Evolutionary conservation across 2,329 filamentous ascomycete genomes (phyloP), one percentile per base, ranked within the genome.

Genomic region (Sarocladium strictum): DNA sequence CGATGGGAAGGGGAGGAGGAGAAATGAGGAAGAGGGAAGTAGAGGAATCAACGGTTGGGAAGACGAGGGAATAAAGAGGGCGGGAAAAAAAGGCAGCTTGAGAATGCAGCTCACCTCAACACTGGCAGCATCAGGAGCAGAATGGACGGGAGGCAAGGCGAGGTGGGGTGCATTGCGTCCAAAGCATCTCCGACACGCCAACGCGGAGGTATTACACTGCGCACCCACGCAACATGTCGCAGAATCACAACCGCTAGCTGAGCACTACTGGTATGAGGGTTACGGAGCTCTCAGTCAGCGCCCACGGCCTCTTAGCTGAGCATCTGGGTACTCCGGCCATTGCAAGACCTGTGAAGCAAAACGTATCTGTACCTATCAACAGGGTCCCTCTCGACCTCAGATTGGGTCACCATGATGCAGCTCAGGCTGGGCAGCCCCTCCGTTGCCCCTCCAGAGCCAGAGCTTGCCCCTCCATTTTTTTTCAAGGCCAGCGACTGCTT

Each of bases 1-100:
- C 59, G 60, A 60, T 54, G 57, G 58, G 59, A 59, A 61, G 58
- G 62, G 58, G 63, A 57, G 59, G 56, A 51, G 47, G 21, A 24
- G 29, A 29, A 35, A 51, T 15, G 10, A 29, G 24, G 47, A 51
- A 33, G 17, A 51, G 23, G 24, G 11, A 47, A 26, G 9, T 24
- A 12, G 29, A 51, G 47, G 37, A 51, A 27, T 51, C 26, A 51
- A 35, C 29, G 17, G 47, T 51, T 51, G 47, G 47, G 47, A 51
- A 21, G 47, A 23, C 29, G 47, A 51, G 47, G 47, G 47, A 51
- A 51, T 47, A 47, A 47, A 47, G 43, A 47, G 43, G 24, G 24
- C 43, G 23, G 43, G 24, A 47, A 47, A 47, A 47, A 47, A 47
- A 47, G 43, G 24, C 43, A 47, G 43, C 24, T 43, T 43, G 10